phyloP scores from a whole-genome alignment of 768 basidiomycete species.

The Agaricus blazei region DNA sequence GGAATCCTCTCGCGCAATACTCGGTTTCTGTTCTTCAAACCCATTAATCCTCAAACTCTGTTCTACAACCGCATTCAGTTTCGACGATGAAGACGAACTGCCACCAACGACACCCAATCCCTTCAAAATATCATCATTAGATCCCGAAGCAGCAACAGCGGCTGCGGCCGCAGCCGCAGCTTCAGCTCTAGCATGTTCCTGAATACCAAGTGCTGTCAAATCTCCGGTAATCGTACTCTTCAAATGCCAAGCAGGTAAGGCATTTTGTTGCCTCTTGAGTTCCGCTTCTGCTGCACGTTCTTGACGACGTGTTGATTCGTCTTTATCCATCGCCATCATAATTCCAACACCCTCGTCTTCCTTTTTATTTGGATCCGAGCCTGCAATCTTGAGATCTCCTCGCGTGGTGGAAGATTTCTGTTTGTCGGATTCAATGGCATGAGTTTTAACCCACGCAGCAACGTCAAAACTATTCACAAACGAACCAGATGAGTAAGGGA shows the following conservation, averaged over 20 bases:
- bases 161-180: constrained; percentile 15
- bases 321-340: constrained; percentile 86
- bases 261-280: constrained; percentile 85
- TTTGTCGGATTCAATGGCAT: constrained; percentile 60
- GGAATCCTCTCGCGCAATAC: constrained; percentile 44
- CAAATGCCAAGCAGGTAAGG: constrained; percentile 90
- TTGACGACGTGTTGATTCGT: constrained; percentile 64
- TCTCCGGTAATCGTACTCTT: constrained; percentile 95
- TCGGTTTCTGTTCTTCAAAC: constrained; percentile 34
- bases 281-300: constrained; percentile 81
- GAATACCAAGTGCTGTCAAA: constrained; percentile 79
- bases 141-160: constrained; percentile 12
- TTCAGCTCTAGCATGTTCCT: constrained; percentile 58
- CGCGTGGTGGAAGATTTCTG: constrained; percentile 47
- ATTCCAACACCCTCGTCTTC: constrained; percentile 80
- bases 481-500: neutral
- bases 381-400: constrained; percentile 68
- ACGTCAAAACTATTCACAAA: constrained; percentile 67
- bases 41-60: constrained; percentile 14
- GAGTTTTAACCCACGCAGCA: constrained; percentile 71
- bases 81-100: constrained; percentile 13
- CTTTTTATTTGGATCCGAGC: constrained; percentile 52
- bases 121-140: constrained; percentile 69
- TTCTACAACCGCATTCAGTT: constrained; percentile 13
- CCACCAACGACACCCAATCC: constrained; percentile 57